Base-by-base conservation (phyloP, 345 rosid species). In the Bretschneidera sinensis region DNA sequence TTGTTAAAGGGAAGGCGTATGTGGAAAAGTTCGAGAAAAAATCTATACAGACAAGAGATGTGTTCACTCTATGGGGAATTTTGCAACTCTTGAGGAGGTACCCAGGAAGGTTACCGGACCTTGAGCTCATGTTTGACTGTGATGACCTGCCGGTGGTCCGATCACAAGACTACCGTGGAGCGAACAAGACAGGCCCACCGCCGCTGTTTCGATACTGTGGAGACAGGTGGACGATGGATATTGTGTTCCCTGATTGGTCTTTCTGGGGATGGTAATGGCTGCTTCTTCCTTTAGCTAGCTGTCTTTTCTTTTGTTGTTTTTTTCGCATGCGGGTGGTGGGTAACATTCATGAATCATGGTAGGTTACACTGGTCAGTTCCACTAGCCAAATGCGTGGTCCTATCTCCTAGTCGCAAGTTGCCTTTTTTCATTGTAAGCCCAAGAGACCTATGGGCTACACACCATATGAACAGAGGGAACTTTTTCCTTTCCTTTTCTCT, bases 191-290 rank as follows among this genome's bases (percentile, higher is more conserved):
- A 19, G 55, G 28, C 15, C 84, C 84, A n/a, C 88, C 91, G 0
- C 74, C 80, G 0, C 24, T 82, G 64, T 85, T 85, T 58, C 81
- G 85, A 47, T 85, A 82, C 63, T 78, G 85, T 53, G 81, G 76
- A 17, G 71, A 73, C 16, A 43, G 54, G 43, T 55, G 59, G 51
- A 70, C 79, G 8, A 17, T 71, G 55, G 79, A 71, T 48, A 67
- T 85, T 2, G 79, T 78, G 21, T 85, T 85, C 22, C 91, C 91
- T 22, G 88, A 82, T 48, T 82, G 91, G 91, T 72, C 88, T 65
- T 82, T 82, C 55, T 85, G 91, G 91, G 91, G 88, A 24, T 82
- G 91, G 91, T 85, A 49, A 48, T n/a, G 5, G 1, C 14, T 43
- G 4, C 20, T 35, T 22, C 31, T n/a, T 31, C 18, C 9, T 31